Conservation (phyloP, 768 basidiomycete species). For the Lentinula sp. region DNA sequence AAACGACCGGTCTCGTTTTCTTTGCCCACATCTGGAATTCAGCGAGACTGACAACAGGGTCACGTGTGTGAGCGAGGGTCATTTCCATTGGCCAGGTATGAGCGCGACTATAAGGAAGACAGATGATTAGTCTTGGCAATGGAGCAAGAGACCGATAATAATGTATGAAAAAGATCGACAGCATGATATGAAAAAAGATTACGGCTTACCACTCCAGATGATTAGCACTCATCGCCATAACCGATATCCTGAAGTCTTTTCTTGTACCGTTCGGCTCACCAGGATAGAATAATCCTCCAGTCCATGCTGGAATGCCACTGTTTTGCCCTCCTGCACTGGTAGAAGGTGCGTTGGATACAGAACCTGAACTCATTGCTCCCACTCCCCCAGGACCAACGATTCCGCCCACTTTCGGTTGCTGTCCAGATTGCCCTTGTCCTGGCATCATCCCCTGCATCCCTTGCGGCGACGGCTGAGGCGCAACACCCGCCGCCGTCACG, state of each 20-base stretch:
- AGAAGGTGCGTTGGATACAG: not conserved
- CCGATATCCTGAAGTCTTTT: not conserved
- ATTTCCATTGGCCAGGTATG: conserved; percentile 2
- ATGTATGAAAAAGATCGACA: too few species aligned
- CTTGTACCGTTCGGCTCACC: not conserved
- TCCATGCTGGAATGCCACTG: not conserved
- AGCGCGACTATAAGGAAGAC: not conserved
- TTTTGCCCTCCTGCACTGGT: not conserved
- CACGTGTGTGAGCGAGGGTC: not conserved
- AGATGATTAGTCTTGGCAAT: not conserved
- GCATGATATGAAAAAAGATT: not conserved
- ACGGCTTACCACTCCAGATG: not conserved
- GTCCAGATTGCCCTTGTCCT: not conserved
- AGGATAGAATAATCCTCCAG: not conserved
- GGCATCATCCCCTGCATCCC: not conserved
- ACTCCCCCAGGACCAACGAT: not conserved
- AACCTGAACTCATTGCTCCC: not conserved
- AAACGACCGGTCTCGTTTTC: conserved; percentile 2
- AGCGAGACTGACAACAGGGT: not conserved
- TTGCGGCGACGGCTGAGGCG: not conserved
- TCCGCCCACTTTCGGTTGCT: not conserved
- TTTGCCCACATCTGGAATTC: conserved; percentile 3
- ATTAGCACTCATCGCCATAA: not conserved
- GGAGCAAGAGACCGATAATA: too few species aligned
- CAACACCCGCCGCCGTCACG: not conserved